Base-by-base conservation (phyloP, 2,329 filamentous ascomycete genomes). In the Cercospora beticola region DNA sequence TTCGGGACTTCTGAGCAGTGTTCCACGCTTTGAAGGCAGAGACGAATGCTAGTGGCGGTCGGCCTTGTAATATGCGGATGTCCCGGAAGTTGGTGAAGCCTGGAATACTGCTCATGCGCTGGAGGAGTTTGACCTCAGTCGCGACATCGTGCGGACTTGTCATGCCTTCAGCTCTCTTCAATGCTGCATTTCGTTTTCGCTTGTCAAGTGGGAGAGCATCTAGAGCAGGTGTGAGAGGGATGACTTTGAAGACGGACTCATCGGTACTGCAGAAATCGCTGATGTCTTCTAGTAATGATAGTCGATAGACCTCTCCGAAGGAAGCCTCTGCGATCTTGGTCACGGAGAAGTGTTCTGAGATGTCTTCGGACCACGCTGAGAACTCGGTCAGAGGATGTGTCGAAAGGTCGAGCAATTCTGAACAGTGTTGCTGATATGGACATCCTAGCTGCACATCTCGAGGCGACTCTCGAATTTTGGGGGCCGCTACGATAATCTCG, bases 281-380 rank as follows among this genome's bases (percentile, higher is more conserved):
- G 12, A 72, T 63, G 70, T 73, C 49, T 69, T 75, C 66, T 49
- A 76, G 75, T 2, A 82, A 76, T 7, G 81, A 83, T 68, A 89
- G 79, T 12, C 87, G 86, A 76, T 89, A 90, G 3, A 90, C 88
- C 74, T 90, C 88, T 64, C 87, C 87, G 74, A 88, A 90, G 0
- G 87, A 89, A 1, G 88, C 88, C 76, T 90, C 88, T 8, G 87
- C 88, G 40, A 90, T 85, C 72, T 90, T 90, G 8, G 82, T 80
- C 49, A 90, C 82, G 43, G 82, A 75, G 70, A 86, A 85, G 67
- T 82, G 77, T 5, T 77, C 74, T 14, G 79, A 78, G 10, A 85
- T 76, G 59, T 79, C 75, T 4, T 76, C 71, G 16, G 81, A 78
- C 82, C 82, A 84, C n/a, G 77, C 71, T 3, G 76, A 70, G 67